Evolutionary conservation across 768 basidiomycete species (phyloP), one percentile per base, ranked within the genome.

Genomic region (Trametes cinnabarina): DNA sequence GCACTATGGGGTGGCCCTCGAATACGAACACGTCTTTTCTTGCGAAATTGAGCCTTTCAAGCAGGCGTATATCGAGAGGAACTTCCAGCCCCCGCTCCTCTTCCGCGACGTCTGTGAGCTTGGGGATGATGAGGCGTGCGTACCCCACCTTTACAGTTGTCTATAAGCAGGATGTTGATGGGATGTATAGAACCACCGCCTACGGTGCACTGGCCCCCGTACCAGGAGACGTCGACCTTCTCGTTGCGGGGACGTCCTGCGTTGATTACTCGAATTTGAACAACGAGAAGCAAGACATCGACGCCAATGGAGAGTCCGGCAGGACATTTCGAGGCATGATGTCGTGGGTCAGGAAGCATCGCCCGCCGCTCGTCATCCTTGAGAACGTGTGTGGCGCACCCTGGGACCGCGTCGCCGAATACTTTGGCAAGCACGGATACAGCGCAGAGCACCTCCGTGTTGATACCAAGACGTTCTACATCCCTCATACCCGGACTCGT

Each of bases 1-100:
- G 28, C 87, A 87, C 63, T 83, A 85, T 63, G 81, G 76, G 3
- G 65, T 88, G 51, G 74, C 79, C 2, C 73, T 97, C 55, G 81
- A 87, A 23, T 77, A 93, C 50, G 90, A 95, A 70, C 94, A 97
- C 72, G 92, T 95, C 42, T 96, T 97, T 74, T 96, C 94, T 1
- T 97, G 94, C 72, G 94, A 97, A 74, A 96, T 97, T 55, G 94
- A 94, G 68, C 94, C 94, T 3, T 96, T 94, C 80, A 95, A 97
- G 73, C 94, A 95, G 69, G 95, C 94, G 0, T 97, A 98, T 68
- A 98, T 98, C 61, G 95, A 98, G 69, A 82, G 95, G 30, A 98
- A 98, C 71, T 98, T 98, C 69, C 83, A 88, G 39, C 95, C 95
- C 22, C 94, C 94, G 12, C 72, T 96, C 25, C 78, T 98, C 32